These are phyloP conservation scores for Aspergillus niger DNA, from an alignment of 2,329 filamentous ascomycete species.

Conservation along the genomic window DNA sequence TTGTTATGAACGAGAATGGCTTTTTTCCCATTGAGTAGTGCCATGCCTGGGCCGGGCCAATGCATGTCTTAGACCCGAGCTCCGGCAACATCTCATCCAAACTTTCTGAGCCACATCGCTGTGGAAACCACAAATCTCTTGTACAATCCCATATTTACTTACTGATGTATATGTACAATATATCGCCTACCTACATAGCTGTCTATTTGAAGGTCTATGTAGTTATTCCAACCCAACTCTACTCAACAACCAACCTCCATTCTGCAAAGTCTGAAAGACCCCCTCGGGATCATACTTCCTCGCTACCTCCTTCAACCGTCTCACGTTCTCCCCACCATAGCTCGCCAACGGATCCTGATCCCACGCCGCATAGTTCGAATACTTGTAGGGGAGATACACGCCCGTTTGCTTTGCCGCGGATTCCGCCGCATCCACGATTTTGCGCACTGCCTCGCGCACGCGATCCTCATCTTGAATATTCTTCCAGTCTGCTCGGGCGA, in stretches of 20 bases:
- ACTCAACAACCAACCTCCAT: not conserved
- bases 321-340: constrained; percentile 11
- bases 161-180: too few species aligned
- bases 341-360: constrained; percentile 17
- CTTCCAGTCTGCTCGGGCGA: constrained; percentile 15
- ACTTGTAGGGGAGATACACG: constrained; percentile 15
- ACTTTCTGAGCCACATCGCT: not conserved
- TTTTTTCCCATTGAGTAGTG: too few species aligned
- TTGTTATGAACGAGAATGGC: not conserved
- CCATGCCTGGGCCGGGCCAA: too few species aligned
- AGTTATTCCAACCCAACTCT: not conserved
- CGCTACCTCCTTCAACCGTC: not conserved
- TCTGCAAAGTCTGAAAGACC: constrained; percentile 6
- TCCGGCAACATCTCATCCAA: too few species aligned
- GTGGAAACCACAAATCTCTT: not conserved
- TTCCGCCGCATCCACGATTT: constrained; percentile 15
- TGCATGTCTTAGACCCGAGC: too few species aligned
- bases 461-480: constrained; percentile 4
- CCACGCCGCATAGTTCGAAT: constrained; percentile 19
- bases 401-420: constrained; percentile 8
- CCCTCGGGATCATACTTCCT: constrained; percentile 1
- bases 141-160: not conserved
- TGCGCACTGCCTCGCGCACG: constrained; percentile 11
- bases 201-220: not conserved
- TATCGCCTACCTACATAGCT: not conserved